phyloP scores from a whole-genome alignment of 352 stramenopile species.

The Phytophthora podocarpi region DNA sequence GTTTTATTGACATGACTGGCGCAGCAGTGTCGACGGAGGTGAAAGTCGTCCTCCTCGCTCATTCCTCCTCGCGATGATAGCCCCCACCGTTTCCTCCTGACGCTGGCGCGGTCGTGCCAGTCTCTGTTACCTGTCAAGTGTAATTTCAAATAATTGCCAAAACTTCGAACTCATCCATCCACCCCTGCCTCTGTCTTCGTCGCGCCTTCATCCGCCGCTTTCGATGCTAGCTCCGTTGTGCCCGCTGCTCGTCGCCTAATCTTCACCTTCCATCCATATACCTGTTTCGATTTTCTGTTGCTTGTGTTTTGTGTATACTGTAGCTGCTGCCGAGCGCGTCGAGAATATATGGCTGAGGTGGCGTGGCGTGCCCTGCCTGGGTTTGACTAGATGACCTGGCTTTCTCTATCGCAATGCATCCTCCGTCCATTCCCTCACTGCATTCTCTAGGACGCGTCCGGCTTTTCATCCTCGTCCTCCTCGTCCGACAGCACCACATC shows the following conservation, averaged over 20 bases:
- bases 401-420: constrained; percentile 45
- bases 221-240: constrained; percentile 19
- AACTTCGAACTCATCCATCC: constrained; percentile 38
- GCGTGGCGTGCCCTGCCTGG: constrained; percentile 24
- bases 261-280: constrained; percentile 29
- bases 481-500: constrained; percentile 54
- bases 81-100: constrained; percentile 34
- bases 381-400: constrained; percentile 32
- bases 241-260: constrained; percentile 9
- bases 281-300: constrained; percentile 36
- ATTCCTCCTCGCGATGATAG: constrained; percentile 3
- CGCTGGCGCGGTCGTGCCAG: constrained; percentile 28
- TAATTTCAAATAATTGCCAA: constrained; percentile 44
- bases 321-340: constrained; percentile 30
- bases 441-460: constrained; percentile 37
- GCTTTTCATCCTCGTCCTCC: constrained; percentile 44
- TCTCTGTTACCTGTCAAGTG: constrained; percentile 29
- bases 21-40: background rate
- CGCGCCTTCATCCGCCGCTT: constrained; percentile 45
- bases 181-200: constrained; percentile 22
- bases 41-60: constrained; percentile 1
- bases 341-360: constrained; percentile 22
- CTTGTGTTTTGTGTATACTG: constrained; percentile 26
- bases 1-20: constrained; percentile 37
- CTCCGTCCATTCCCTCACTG: constrained; percentile 19